Percentiles rank a stretch among this genome's conserved stretches.
Evolutionary conservation across 768 basidiomycete genomes (phyloP).

Genomic region (Phallus indusiatus): DNA sequence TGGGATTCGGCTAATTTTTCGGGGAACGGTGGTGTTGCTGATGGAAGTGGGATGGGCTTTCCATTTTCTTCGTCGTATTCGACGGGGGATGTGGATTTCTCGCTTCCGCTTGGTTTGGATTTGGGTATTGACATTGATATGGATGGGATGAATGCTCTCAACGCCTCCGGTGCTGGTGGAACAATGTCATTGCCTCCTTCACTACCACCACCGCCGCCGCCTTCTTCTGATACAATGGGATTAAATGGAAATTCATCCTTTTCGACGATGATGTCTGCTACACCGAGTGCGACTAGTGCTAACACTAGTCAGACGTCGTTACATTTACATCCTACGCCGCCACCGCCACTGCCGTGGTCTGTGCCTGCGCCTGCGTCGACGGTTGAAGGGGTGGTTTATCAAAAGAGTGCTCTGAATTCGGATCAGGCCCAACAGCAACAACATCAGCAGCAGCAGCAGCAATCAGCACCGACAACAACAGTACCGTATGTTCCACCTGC

Average conservation of each 20-base stretch:
- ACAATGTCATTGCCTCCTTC: no score
- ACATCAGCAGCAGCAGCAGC: background rate
- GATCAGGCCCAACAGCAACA: background rate
- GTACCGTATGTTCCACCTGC: conserved; percentile 42
- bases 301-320: background rate
- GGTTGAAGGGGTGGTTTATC: no score
- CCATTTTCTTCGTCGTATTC: background rate
- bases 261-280: background rate
- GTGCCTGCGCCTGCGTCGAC: no score
- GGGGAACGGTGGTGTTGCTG: background rate
- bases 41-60: no score
- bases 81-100: background rate
- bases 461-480: background rate
- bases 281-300: background rate
- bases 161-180: background rate
- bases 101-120: background rate
- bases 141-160: background rate
- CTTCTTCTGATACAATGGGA: background rate
- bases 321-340: no score
- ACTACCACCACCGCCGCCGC: no score
- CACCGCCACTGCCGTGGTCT: background rate
- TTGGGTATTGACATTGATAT: background rate
- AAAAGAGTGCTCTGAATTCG: background rate
- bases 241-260: background rate
- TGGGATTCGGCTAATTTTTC: background rate